Conservation (phyloP, 2,329 filamentous ascomycete genomes). For the Colletotrichum chlorophyti region DNA sequence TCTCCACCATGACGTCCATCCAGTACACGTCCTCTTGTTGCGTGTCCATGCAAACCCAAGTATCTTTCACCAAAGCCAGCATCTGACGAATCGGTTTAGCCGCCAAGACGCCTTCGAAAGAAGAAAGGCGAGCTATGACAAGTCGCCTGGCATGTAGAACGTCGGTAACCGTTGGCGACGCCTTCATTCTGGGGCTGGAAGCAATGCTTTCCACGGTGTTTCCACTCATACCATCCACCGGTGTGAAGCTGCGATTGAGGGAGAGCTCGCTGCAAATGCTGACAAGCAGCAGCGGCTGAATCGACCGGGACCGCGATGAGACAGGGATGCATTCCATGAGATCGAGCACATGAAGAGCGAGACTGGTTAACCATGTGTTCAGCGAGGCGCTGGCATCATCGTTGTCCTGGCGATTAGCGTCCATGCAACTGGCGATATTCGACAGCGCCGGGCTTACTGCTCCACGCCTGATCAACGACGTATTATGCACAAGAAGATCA, state of each 20-base stretch:
- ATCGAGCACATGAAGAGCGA: slow-evolving; percentile 51
- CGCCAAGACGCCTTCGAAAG: slow-evolving; percentile 44
- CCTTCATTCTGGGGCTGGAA: slow-evolving; percentile 35
- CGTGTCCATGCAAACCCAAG: slow-evolving; percentile 42
- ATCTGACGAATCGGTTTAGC: slow-evolving; percentile 47
- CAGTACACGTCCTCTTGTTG: slow-evolving; percentile 43
- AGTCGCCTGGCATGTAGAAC: slow-evolving; percentile 42
- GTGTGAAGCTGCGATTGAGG: slow-evolving; percentile 5
- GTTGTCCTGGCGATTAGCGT: not conserved
- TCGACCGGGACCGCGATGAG: slow-evolving; percentile 50
- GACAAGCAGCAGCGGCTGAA: slow-evolving; percentile 52
- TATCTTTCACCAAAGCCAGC: slow-evolving; percentile 49
- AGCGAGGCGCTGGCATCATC: not conserved
- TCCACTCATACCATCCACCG: not conserved
- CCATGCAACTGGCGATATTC: too few relatives aligned
- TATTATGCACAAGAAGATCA: slow-evolving; percentile 41
- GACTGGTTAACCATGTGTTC: slow-evolving; percentile 48
- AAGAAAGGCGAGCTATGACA: slow-evolving; percentile 44
- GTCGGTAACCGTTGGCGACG: slow-evolving; percentile 35
- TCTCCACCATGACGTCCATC: slow-evolving; percentile 44
- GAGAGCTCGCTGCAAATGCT: slow-evolving; percentile 50
- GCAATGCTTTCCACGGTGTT: not conserved
- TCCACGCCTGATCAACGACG: slow-evolving; percentile 1
- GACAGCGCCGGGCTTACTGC: too few relatives aligned
- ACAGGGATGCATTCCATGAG: slow-evolving; percentile 49